phyloP scores from a whole-genome alignment of 1,139 yeast genomes.

The Taphrina flavorubra region DNA sequence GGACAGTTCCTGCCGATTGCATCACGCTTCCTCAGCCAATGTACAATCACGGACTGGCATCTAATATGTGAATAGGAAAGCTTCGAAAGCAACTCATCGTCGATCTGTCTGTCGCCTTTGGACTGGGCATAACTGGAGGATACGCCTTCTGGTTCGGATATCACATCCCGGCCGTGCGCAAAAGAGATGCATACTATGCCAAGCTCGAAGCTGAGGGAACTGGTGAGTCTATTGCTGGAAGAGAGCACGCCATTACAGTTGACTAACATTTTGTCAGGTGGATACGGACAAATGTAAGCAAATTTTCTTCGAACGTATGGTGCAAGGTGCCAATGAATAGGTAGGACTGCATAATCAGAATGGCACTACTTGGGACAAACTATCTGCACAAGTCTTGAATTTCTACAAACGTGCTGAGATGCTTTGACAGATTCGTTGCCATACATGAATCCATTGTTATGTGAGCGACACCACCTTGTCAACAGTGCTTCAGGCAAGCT shows the following conservation, averaged over 20 bases:
- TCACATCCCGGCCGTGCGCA: constrained; percentile 44
- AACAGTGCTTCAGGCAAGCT: too few species aligned
- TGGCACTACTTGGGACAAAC: background rate
- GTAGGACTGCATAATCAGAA: constrained; percentile 18
- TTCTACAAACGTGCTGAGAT: too few species aligned
- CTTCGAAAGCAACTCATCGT: constrained; percentile 40
- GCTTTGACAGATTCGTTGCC: too few species aligned
- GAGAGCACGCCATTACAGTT: background rate
- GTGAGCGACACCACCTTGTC: too few species aligned
- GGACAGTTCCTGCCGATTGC: background rate
- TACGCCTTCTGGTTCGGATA: constrained; percentile 44
- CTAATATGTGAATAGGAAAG: constrained; percentile 27
- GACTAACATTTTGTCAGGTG: constrained; percentile 7
- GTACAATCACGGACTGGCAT: background rate
- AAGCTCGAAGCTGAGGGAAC: constrained; percentile 42
- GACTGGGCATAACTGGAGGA: constrained; percentile 42
- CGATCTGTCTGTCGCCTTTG: constrained; percentile 41
- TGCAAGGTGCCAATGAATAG: constrained; percentile 7
- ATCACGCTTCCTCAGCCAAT: background rate
- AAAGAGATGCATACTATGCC: constrained; percentile 43
- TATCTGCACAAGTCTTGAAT: too few species aligned
- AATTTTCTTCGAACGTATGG: background rate
- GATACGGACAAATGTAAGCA: constrained; percentile 34
- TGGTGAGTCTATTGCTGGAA: constrained; percentile 3
- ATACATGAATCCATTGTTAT: too few species aligned